Conservation (phyloP, 2,329 filamentous ascomycete genomes). For the Ilyonectria destructans region DNA sequence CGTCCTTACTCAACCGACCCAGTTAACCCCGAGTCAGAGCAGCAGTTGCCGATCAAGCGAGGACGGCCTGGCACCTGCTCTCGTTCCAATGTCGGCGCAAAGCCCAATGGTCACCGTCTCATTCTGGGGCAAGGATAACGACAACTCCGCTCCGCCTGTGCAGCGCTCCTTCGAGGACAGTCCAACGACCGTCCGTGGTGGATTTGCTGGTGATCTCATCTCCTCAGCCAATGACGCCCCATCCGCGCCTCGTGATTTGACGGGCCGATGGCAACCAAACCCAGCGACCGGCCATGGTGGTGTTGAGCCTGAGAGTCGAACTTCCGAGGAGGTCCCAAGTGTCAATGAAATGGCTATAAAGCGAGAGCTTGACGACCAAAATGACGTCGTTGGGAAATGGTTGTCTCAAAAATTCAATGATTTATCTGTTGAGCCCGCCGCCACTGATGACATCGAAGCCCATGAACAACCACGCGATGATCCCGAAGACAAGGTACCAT, state of each 20-base stretch:
- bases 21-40: slow-evolving; percentile 67
- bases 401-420: slow-evolving; percentile 56
- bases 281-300: slow-evolving; percentile 61
- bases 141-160: slow-evolving; percentile 55
- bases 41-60: slow-evolving; percentile 68
- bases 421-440: slow-evolving; percentile 45
- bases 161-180: slow-evolving; percentile 60
- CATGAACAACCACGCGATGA: slow-evolving; percentile 46
- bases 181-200: slow-evolving; percentile 55
- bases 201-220: slow-evolving; percentile 60
- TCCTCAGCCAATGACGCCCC: slow-evolving; percentile 47
- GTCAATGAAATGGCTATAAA: slow-evolving; percentile 65
- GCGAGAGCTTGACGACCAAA: slow-evolving; percentile 63
- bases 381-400: slow-evolving; percentile 68
- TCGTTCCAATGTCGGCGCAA: slow-evolving; percentile 61
- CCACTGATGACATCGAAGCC: slow-evolving; percentile 41
- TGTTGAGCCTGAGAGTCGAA: slow-evolving; percentile 64
- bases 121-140: slow-evolving; percentile 66
- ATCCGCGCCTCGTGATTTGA: slow-evolving; percentile 55
- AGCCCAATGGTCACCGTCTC: slow-evolving; percentile 73
- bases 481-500: slow-evolving; percentile 60
- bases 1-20: slow-evolving; percentile 50
- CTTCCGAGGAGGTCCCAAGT: slow-evolving; percentile 62
- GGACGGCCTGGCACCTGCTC: slow-evolving; percentile 60
- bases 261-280: slow-evolving; percentile 61